These are phyloP conservation scores for Yarrowia deformans DNA, from an alignment of 805 yeast genomes.

Conservation along the genomic window DNA sequence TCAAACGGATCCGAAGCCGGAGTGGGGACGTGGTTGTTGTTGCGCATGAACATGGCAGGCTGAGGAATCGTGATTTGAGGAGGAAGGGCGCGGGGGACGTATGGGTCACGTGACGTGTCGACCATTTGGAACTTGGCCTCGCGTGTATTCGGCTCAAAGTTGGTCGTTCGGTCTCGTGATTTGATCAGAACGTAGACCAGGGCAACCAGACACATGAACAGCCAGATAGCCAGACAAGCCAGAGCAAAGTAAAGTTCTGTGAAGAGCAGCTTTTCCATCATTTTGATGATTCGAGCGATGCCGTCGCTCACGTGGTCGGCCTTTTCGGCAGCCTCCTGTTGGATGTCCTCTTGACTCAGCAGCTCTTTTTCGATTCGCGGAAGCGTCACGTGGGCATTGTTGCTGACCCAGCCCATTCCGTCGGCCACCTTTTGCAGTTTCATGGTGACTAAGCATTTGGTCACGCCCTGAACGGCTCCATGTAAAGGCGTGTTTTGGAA, in stretches of 20 bases:
- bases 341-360: neutral
- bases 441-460: conserved; percentile 79
- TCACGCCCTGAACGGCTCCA: conserved; percentile 67
- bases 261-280: conserved; percentile 3
- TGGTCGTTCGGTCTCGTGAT: neutral
- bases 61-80: conserved; percentile 8
- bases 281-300: neutral
- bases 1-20: conserved; percentile 3
- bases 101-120: neutral
- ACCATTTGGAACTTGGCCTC: neutral
- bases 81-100: neutral
- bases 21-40: conserved; percentile 8
- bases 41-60: conserved; percentile 19
- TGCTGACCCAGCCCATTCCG: conserved; percentile 81
- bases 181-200: neutral
- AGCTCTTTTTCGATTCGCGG: conserved; percentile 56
- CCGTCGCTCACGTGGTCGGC: conserved; percentile 16
- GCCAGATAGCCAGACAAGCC: conserved; percentile 1
- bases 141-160: neutral
- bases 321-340: neutral
- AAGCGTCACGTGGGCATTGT: conserved; percentile 63
- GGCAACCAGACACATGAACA: conserved; percentile 12
- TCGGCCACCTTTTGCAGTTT: conserved; percentile 70
- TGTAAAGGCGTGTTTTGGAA: conserved; percentile 76
- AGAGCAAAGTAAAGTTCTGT: conserved; percentile 17